A percentile compares a stretch with the other conserved stretches of the same genome.
Conservation (phyloP, 257 asterid genomes). For the Penstemon eatonii region DNA sequence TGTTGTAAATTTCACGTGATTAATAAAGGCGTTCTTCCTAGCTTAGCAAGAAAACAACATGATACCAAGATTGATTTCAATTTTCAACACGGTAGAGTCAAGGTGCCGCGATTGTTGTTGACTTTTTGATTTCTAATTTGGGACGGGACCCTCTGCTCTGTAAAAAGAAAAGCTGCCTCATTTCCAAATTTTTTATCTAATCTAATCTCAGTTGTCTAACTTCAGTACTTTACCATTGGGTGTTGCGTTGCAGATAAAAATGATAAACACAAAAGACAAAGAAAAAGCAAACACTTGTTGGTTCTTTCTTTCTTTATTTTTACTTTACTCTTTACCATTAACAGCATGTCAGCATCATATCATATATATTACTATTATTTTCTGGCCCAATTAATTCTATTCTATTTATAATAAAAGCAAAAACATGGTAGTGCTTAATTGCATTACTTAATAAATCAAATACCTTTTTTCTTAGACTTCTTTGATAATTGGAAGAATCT, state of each 20-base stretch:
- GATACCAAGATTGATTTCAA: too few species aligned
- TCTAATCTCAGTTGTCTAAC: background rate
- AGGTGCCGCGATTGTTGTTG: constrained; percentile 4
- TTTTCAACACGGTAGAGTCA: too few species aligned
- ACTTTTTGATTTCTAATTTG: background rate
- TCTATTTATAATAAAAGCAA: too few species aligned
- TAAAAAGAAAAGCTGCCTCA: background rate
- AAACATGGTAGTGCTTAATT: background rate
- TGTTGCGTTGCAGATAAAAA: background rate
- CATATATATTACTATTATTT: too few species aligned
- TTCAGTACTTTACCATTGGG: background rate
- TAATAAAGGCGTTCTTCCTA: too few species aligned
- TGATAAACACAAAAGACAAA: background rate
- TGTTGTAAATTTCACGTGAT: too few species aligned
- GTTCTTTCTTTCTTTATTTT: background rate
- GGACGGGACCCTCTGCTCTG: constrained; percentile 18
- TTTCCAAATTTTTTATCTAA: background rate
- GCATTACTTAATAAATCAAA: background rate
- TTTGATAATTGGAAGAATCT: too few species aligned
- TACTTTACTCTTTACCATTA: too few species aligned
- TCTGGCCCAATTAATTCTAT: too few species aligned
- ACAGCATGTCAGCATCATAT: too few species aligned
- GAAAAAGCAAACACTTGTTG: background rate
- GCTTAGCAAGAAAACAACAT: too few species aligned
- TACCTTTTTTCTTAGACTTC: too few species aligned